These are phyloP conservation scores for Ceratocystis huliohia DNA, from an alignment of 2,329 filamentous ascomycete species.

Conservation along the genomic window DNA sequence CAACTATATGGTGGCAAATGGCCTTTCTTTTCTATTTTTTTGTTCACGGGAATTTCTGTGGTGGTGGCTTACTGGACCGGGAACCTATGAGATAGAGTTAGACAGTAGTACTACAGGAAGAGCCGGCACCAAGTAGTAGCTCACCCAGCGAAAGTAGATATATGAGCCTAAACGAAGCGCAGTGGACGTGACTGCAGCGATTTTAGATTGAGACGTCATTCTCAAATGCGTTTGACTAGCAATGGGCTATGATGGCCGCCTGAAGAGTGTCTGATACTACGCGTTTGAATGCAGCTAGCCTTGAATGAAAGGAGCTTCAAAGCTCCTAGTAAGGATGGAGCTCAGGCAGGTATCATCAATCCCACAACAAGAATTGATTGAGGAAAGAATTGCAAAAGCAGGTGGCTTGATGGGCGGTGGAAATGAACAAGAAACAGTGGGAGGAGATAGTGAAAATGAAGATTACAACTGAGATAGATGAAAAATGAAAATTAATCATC, in stretches of 20 bases:
- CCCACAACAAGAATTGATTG: background rate
- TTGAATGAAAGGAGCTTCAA: background rate
- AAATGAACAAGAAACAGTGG: background rate
- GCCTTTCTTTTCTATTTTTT: background rate
- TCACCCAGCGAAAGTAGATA: slow-evolving; percentile 51
- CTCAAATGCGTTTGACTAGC: background rate
- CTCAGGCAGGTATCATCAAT: background rate
- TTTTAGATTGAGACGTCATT: slow-evolving; percentile 16
- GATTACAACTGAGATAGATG: too few relatives aligned
- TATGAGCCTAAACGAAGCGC: slow-evolving; percentile 36
- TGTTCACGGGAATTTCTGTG: background rate
- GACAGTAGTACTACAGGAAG: background rate
- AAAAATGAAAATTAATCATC: too few relatives aligned
- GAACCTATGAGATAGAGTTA: slow-evolving; percentile 21
- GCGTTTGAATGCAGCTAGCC: background rate
- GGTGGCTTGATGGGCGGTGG: background rate
- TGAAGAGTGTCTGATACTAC: background rate
- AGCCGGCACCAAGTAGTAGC: background rate
- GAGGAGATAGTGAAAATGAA: too few relatives aligned
- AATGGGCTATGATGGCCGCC: background rate
- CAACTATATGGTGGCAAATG: background rate
- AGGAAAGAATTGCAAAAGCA: background rate
- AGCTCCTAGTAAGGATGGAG: background rate
- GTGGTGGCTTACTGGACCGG: slow-evolving; percentile 26
- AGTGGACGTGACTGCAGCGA: slow-evolving; percentile 30